Evolutionary conservation across 192 early-diverging fungal species (phyloP).

Genomic region (Linnemannia hyalina): DNA sequence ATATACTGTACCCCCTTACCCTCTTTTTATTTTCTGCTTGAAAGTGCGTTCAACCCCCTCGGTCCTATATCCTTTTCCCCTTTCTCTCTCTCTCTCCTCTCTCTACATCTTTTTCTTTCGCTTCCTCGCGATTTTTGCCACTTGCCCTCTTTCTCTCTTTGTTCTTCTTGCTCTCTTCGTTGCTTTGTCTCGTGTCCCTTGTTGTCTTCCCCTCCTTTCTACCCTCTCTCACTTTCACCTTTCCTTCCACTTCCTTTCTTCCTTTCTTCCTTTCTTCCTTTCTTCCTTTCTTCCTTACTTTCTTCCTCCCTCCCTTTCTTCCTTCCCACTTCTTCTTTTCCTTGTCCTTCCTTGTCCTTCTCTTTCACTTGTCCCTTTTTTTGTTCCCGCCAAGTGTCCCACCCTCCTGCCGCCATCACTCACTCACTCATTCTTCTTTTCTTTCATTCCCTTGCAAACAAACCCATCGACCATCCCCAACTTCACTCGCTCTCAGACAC

Average conservation of each 20-base stretch:
- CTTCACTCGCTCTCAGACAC: too few species aligned
- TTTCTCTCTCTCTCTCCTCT: background rate
- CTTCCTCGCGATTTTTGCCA: too few species aligned
- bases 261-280: background rate
- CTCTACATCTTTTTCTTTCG: background rate
- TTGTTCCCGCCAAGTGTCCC: background rate
- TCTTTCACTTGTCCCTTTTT: background rate
- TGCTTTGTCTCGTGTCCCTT: background rate
- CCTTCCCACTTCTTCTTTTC: background rate
- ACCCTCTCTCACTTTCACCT: too few species aligned
- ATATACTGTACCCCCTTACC: background rate
- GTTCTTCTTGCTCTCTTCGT: background rate
- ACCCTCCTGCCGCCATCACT: background rate
- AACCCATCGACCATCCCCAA: background rate
- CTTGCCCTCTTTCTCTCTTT: slow-evolving; percentile 6
- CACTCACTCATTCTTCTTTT: slow-evolving; percentile 12
- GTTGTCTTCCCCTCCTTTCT: background rate
- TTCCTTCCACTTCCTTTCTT: background rate
- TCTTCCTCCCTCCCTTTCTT: background rate
- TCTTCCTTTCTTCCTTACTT: background rate
- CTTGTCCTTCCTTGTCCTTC: background rate
- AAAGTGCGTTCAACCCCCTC: background rate
- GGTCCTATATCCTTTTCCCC: background rate
- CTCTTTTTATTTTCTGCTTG: background rate
- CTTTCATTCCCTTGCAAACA: background rate